Evolutionary conservation across 164 flowering plant genomes (phyloP).

Genomic region (Brasenia schreberi): DNA sequence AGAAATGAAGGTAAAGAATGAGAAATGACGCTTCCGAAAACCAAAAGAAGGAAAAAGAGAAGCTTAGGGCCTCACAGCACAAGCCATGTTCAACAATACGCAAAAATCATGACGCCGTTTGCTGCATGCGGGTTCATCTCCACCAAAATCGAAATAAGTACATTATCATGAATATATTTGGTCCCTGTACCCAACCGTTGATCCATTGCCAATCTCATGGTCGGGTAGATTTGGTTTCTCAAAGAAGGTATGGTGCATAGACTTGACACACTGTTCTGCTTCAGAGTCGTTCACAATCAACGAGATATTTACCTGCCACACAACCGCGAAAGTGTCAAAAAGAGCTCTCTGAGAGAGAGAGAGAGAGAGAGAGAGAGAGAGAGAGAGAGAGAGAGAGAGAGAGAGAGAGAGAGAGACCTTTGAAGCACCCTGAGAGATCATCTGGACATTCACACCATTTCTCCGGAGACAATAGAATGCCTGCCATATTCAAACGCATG

Average conservation of each 20-base stretch:
- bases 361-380: constrained; percentile 8
- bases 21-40: background rate
- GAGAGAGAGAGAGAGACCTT: constrained; percentile 34
- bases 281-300: constrained; percentile 70
- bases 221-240: constrained; percentile 26
- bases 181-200: background rate
- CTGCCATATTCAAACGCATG: constrained; percentile 23
- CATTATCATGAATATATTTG: background rate
- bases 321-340: background rate
- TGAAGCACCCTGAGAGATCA: constrained; percentile 99
- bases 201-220: constrained; percentile 6
- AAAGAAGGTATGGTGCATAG: constrained; percentile 59
- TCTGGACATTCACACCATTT: constrained; percentile 80
- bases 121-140: background rate
- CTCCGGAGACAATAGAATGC: constrained; percentile 56
- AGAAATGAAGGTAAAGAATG: background rate
- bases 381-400: background rate
- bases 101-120: background rate
- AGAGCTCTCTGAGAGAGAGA: background rate
- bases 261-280: constrained; percentile 63
- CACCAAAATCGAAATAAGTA: background rate
- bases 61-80: background rate
- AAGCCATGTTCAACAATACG: background rate
- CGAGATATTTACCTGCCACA: constrained; percentile 65
- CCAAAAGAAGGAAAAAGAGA: background rate